Evolutionary conservation across 1,284 basidiomycete genomes (phyloP).

Genomic region (Athelia sp.): DNA sequence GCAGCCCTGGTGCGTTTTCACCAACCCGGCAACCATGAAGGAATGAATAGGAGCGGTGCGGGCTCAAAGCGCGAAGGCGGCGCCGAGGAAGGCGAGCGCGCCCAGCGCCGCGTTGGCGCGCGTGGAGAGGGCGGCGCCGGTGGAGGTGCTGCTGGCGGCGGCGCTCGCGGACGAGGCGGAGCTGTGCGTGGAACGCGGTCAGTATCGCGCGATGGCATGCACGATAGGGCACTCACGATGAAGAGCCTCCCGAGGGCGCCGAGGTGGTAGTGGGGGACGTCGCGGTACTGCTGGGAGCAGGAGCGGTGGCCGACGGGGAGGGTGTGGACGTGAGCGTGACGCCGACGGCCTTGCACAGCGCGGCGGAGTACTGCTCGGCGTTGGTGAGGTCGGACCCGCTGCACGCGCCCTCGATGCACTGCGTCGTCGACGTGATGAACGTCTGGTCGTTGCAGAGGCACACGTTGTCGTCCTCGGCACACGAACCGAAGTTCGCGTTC

Average conservation of each 20-base stretch:
- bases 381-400: slow-evolving; percentile 37
- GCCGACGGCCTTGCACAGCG: slow-evolving; percentile 42
- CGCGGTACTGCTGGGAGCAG: slow-evolving; percentile 22
- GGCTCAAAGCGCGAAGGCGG: too few species aligned
- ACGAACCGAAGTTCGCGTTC: slow-evolving; percentile 34
- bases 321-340: slow-evolving; percentile 1
- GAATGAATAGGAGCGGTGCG: too few species aligned
- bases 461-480: slow-evolving; percentile 34
- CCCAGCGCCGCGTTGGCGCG: slow-evolving; percentile 6
- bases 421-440: slow-evolving; percentile 42
- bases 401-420: slow-evolving; percentile 45
- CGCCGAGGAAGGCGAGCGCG: too few species aligned
- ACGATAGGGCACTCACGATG: slow-evolving; percentile 6
- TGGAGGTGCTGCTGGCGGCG: not conserved
- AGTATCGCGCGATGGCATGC: not conserved
- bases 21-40: too few species aligned
- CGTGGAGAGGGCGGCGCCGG: slow-evolving; percentile 8
- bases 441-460: slow-evolving; percentile 46
- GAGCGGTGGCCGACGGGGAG: slow-evolving; percentile 32
- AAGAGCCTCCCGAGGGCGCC: slow-evolving; percentile 1
- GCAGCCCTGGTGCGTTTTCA: too few species aligned
- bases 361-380: slow-evolving; percentile 38
- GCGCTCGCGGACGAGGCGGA: slow-evolving; percentile 3
- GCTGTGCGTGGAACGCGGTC: slow-evolving; percentile 1
- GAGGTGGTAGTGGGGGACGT: slow-evolving; percentile 9